Evolutionary conservation across 768 basidiomycete genomes (phyloP), one percentile per base, ranked within the genome.

Genomic region (Boletus sensibilis): DNA sequence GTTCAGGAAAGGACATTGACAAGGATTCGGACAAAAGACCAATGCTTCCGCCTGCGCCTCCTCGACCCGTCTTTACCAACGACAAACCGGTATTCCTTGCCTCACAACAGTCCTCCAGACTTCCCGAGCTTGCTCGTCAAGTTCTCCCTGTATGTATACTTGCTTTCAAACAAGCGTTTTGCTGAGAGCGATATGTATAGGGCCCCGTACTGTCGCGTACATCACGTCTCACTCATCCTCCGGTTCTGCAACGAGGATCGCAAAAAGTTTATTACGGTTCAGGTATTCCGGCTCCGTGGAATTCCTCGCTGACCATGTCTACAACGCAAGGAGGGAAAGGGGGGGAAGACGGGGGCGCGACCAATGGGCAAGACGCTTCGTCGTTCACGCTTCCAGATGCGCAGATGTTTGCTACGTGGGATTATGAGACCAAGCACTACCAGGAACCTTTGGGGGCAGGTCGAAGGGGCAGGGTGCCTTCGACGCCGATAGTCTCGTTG

Each of bases 91-190:
- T 85, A 2, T 86, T 88, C 2, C 77, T 86, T 25, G 76, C 86
- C 21, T 83, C 82, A 52, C 80, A 86, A 52, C 87, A 89, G 59
- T 74, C 75, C 1, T 85, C 85, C 13, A 75, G 86, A 52, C 76
- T 91, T 44, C 87, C 88, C 8, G 82, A 85, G 50, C 74, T 92
- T 44, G 82, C 88, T 10, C 77, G 85, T 25, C 76, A 79, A 58
- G 80, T 87, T 11, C 81, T 92, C 47, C 82, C 87, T 35, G 89
- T 90, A 67, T 58, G 86, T 77, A 54, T 34, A 25, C 47, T 39
- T 27, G 21, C 11, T 43, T 27, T 31, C 10, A 4, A 8, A 3
- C 25, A 0, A 2, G 5, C 0, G 7, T 14, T 23, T n/a, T 35
- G 14, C 51, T 67, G 50, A 66, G 27, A 47, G 12, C 0, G 20